Conservation (phyloP, 1,139 yeast species). For the Ashbya aceris region DNA sequence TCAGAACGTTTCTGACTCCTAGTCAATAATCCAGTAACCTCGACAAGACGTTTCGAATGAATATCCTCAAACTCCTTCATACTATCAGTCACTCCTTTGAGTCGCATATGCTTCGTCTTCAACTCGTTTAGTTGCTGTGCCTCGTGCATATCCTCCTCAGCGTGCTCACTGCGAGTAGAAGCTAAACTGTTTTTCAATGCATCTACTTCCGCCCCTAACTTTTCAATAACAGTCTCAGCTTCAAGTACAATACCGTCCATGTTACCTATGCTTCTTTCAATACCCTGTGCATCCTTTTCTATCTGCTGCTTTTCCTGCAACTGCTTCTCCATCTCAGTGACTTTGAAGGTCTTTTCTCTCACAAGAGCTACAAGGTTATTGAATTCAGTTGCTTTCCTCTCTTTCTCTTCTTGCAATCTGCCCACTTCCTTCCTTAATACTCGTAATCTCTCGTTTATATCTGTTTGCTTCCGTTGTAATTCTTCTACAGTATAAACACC, state of each 20-base stretch:
- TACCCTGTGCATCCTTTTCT: conserved; percentile 28
- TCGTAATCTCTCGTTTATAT: conserved; percentile 38
- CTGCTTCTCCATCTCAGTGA: conserved; percentile 48
- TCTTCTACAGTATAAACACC: conserved; percentile 36
- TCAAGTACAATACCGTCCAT: conserved; percentile 40
- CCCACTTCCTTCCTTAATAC: conserved; percentile 38
- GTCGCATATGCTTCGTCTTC: conserved; percentile 1
- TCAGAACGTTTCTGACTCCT: conserved; percentile 6
- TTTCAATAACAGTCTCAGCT: conserved; percentile 36
- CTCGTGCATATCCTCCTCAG: conserved; percentile 1
- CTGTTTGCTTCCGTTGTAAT: conserved; percentile 42
- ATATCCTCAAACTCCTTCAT: conserved; percentile 5
- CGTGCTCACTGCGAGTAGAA: conserved; percentile 1
- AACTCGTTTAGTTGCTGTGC: conserved; percentile 1
- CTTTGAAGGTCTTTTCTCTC: conserved; percentile 47
- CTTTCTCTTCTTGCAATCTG: conserved; percentile 41
- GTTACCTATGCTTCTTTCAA: conserved; percentile 36
- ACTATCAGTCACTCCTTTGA: not conserved
- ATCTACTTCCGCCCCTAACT: conserved; percentile 4
- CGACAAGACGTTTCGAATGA: conserved; percentile 1
- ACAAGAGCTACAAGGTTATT: conserved; percentile 43
- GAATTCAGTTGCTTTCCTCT: conserved; percentile 39
- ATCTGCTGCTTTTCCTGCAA: conserved; percentile 36
- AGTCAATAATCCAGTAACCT: not conserved
- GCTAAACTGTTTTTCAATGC: not conserved